Percentiles rank a stretch among this genome's conserved stretches.
Evolutionary conservation across 192 early-diverging fungal genomes (phyloP).

Genomic region (Entomortierella lignicola): DNA sequence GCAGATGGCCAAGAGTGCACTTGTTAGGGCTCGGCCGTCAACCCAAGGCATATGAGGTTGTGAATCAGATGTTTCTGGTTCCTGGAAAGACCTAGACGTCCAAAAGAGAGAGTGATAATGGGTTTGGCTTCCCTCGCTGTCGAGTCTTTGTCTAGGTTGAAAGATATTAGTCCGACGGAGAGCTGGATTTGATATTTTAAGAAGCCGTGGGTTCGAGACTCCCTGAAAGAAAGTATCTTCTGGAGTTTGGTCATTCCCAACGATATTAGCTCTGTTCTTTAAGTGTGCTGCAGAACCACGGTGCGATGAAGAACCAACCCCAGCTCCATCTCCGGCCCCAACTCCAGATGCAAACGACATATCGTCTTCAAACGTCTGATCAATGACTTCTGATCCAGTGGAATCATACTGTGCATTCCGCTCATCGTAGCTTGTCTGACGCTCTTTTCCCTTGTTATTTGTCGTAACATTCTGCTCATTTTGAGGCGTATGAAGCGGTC

Average conservation of each 20-base stretch:
- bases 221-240: too few species aligned
- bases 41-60: constrained; percentile 41
- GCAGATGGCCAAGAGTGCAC: constrained; percentile 43
- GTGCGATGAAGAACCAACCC: constrained; percentile 2
- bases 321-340: constrained; percentile 1
- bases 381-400: background rate
- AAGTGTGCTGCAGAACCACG: background rate
- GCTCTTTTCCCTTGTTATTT: constrained; percentile 5
- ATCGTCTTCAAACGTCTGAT: background rate
- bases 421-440: background rate
- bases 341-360: background rate
- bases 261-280: background rate
- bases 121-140: constrained; percentile 1
- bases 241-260: background rate
- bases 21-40: constrained; percentile 45
- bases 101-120: background rate
- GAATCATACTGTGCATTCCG: background rate
- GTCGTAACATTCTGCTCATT: background rate
- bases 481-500: background rate
- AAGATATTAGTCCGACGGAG: constrained; percentile 17
- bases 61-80: background rate
- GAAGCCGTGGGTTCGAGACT: background rate
- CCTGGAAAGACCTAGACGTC: background rate
- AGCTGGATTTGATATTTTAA: background rate
- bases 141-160: constrained; percentile 8